Conservation (phyloP, 768 basidiomycete species). For the Glaciozyma antarctica region DNA sequence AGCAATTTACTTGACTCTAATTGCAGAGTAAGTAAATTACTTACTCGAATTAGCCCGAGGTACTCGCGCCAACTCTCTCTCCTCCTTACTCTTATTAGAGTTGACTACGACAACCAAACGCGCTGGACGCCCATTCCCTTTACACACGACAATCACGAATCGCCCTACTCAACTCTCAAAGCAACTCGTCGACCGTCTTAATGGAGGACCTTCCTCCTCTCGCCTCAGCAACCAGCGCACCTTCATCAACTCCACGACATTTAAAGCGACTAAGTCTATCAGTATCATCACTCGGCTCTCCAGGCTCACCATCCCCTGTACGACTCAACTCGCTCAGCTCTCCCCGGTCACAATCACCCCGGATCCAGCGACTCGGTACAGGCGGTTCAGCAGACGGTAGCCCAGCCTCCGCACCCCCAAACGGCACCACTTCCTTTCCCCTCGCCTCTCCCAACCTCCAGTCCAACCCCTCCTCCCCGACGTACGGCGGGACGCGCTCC, state of each 20-base stretch:
- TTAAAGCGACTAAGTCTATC: constrained; percentile 25
- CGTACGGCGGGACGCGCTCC: no score
- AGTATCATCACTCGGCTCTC: background rate
- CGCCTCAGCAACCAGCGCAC: no score
- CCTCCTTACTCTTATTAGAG: no score
- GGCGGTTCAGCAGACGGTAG: background rate
- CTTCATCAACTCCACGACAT: constrained; percentile 8
- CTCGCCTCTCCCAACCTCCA: no score
- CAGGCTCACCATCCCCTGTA: background rate
- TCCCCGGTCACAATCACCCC: background rate
- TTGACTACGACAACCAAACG: no score
- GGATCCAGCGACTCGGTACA: background rate
- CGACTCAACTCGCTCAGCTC: constrained; percentile 1
- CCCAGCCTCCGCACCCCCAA: background rate
- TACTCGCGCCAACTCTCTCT: no score
- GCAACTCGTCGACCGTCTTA: background rate
- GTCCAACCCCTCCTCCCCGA: background rate
- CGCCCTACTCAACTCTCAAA: background rate
- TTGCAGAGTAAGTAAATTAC: background rate
- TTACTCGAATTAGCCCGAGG: no score
- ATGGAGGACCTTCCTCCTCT: background rate
- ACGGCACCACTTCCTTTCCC: background rate
- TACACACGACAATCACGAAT: no score
- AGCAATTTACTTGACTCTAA: background rate
- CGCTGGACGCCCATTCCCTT: no score